A percentile compares a stretch with the other conserved stretches of the same genome.
These are phyloP conservation scores for Naganishia vaughanmartiniae DNA, from an alignment of 768 basidiomycete genomes.

Conservation along the genomic window DNA sequence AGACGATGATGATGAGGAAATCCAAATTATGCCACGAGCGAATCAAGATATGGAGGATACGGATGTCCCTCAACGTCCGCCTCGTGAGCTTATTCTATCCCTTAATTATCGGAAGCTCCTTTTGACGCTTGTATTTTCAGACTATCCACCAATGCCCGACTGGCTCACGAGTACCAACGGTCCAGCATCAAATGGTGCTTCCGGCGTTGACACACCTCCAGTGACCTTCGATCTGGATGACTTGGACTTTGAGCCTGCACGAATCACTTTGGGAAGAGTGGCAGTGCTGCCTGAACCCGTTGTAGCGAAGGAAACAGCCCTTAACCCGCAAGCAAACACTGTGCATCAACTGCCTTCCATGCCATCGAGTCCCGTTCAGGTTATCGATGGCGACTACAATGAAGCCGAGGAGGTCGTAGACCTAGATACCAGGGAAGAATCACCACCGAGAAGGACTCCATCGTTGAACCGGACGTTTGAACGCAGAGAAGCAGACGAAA, in stretches of 20 bases:
- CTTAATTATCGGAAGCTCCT: not conserved
- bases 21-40: not conserved
- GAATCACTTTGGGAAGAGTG: constrained; percentile 9
- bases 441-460: not conserved
- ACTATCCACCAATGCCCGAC: constrained; percentile 15
- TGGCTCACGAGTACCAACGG: constrained; percentile 8
- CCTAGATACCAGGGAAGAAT: constrained; percentile 12
- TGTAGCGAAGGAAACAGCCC: not conserved
- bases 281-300: too few relatives aligned
- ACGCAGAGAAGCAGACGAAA: not conserved
- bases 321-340: not conserved
- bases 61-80: not conserved
- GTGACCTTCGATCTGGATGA: not conserved
- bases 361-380: constrained; percentile 7
- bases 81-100: not conserved
- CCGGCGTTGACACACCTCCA: not conserved
- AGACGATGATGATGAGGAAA: constrained; percentile 19
- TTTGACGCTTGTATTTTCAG: not conserved
- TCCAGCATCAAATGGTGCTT: not conserved
- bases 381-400: not conserved
- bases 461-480: not conserved
- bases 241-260: constrained; percentile 1
- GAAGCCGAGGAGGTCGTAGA: constrained; percentile 12
- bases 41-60: not conserved
- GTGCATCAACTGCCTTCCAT: too few relatives aligned